A percentile compares a stretch with the other conserved stretches of the same genome.
Evolutionary conservation across 768 basidiomycete genomes (phyloP).

Genomic region (Boletellus ananiceps): DNA sequence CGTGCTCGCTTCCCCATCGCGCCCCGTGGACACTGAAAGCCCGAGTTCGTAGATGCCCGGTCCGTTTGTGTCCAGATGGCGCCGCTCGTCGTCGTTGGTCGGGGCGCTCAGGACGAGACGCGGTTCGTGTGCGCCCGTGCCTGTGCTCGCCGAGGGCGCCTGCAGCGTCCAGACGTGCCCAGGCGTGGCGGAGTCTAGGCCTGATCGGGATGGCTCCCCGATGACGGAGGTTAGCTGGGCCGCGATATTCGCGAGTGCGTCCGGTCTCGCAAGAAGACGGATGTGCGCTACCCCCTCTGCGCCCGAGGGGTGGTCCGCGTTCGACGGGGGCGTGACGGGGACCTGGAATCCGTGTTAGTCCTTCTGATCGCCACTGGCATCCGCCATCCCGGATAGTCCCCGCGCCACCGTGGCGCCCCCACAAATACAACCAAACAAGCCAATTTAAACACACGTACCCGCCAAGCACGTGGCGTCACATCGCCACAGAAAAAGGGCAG

Average conservation of each 20-base stretch:
- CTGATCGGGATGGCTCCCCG: conserved; percentile 35
- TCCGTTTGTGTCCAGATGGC: conserved; percentile 27
- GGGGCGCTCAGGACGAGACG: conserved; percentile 38
- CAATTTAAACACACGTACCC: conserved; percentile 39
- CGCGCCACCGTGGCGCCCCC: too few relatives aligned
- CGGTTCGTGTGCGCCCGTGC: conserved; percentile 9
- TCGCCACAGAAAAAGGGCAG: conserved; percentile 77
- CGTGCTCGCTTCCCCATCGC: conserved; percentile 30
- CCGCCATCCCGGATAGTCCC: too few relatives aligned
- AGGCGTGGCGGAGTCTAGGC: conserved; percentile 3
- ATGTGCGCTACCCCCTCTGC: conserved; percentile 49
- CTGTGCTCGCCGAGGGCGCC: conserved; percentile 18
- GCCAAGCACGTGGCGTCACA: conserved; percentile 52
- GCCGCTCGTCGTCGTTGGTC: conserved; percentile 31
- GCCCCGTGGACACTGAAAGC: conserved; percentile 34
- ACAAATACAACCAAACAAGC: too few relatives aligned
- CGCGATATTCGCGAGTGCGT: conserved; percentile 29
- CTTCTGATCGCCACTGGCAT: too few relatives aligned
- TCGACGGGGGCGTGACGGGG: conserved; percentile 36
- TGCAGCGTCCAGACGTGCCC: conserved; percentile 43
- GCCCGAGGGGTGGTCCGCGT: conserved; percentile 46
- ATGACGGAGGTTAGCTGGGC: conserved; percentile 46
- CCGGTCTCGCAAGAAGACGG: conserved; percentile 35
- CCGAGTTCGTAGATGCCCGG: conserved; percentile 52
- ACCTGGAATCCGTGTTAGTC: too few relatives aligned